Conservation (phyloP, 2,329 filamentous ascomycete species). For the Dendrostoma leiphaemia region DNA sequence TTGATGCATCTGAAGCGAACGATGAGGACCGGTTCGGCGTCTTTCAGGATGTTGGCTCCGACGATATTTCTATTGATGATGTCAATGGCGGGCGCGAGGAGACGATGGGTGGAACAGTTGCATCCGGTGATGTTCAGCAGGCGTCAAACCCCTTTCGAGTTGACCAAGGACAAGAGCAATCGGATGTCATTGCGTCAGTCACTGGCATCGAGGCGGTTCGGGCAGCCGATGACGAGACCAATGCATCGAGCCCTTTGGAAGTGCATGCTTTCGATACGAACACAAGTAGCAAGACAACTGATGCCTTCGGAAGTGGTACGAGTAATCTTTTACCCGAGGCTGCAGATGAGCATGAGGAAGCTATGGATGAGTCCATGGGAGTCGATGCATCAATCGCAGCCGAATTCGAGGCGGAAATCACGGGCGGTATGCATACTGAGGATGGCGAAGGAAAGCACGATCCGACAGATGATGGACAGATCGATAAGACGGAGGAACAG, state of each 20-base stretch:
- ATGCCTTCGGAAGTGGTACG: too few species aligned
- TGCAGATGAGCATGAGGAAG: neutral
- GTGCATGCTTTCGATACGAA: neutral
- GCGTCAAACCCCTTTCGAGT: slow-evolving; percentile 6
- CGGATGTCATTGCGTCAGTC: neutral
- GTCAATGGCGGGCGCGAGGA: neutral
- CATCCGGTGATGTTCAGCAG: slow-evolving; percentile 1
- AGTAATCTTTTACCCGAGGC: too few species aligned
- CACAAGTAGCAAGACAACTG: neutral
- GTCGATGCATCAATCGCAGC: neutral
- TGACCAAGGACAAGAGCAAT: slow-evolving; percentile 6
- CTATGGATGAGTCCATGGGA: neutral
- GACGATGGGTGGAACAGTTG: neutral
- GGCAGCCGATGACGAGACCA: neutral
- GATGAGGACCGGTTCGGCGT: slow-evolving; percentile 14
- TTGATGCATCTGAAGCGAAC: slow-evolving; percentile 7
- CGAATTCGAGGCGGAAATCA: neutral
- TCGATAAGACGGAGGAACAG: neutral
- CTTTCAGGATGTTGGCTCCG: neutral
- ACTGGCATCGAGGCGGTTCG: neutral
- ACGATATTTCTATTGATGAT: neutral
- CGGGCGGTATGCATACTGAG: neutral
- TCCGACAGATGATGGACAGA: neutral
- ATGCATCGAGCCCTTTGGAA: neutral
- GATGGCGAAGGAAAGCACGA: neutral